These are phyloP conservation scores for Dalbergia cochinchinensis DNA, from an alignment of 306 rosid species.

Conservation along the genomic window DNA sequence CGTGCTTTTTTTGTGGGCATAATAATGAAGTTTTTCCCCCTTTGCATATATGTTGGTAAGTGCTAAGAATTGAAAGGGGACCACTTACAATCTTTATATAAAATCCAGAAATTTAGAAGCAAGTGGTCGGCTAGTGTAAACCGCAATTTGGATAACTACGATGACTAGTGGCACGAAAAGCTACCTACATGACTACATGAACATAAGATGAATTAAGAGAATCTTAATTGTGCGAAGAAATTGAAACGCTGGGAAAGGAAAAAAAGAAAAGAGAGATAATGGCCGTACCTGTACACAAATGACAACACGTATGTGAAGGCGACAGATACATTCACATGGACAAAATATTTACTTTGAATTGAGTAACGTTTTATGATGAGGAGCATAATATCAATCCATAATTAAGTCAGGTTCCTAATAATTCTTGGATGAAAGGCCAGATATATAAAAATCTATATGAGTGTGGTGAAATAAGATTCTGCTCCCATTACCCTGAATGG, in stretches of 20 bases:
- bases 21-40: conserved; percentile 18
- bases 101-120: conserved; percentile 29
- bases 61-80: conserved; percentile 38
- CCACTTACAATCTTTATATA: conserved; percentile 33
- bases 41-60: conserved; percentile 4
- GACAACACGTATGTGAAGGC: conserved; percentile 20
- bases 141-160: conserved; percentile 50
- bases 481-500: conserved; percentile 14
- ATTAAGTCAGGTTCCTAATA: conserved; percentile 6
- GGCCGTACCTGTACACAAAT: conserved; percentile 27
- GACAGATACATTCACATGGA: conserved; percentile 44
- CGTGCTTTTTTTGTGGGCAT: conserved; percentile 24
- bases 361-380: neutral
- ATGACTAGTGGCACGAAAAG: conserved; percentile 45
- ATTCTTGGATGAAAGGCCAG: neutral
- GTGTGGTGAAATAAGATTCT: conserved; percentile 36
- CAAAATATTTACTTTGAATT: conserved; percentile 9
- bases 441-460: neutral
- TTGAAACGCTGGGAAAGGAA: conserved; percentile 17
- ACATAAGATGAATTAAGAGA: conserved; percentile 37
- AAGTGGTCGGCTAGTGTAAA: conserved; percentile 39
- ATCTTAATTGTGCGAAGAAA: conserved; percentile 22
- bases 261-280: conserved; percentile 19
- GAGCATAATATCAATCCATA: neutral
- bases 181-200: conserved; percentile 39